A percentile compares a stretch with the other conserved stretches of the same genome.
Evolutionary conservation across 176 grass and related monocot species (phyloP).

Genomic region (Elaeis guineensis): DNA sequence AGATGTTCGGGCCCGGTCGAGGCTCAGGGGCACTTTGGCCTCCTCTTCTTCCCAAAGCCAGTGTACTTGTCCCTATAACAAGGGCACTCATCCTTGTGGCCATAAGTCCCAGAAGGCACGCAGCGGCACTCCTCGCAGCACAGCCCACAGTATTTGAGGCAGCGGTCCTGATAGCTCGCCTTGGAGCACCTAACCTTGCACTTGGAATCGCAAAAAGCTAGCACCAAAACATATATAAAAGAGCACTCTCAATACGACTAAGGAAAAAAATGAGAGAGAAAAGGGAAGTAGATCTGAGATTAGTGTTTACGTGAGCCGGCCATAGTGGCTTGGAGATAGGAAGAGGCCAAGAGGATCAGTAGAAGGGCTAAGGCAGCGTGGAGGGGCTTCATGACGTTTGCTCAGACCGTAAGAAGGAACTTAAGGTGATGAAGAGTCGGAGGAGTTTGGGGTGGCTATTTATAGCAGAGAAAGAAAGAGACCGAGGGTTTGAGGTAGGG

Average conservation of each 20-base stretch:
- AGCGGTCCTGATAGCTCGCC: slow-evolving; percentile 70
- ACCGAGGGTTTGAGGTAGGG: no score
- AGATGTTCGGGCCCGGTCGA: no score
- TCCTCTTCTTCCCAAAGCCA: slow-evolving; percentile 34
- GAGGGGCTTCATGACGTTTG: slow-evolving; percentile 35
- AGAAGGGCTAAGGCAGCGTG: slow-evolving; percentile 21
- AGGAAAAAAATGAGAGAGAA: no score
- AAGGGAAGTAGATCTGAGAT: no score
- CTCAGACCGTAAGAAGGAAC: no score
- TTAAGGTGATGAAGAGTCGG: no score
- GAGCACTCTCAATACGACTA: no score
- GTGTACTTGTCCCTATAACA: slow-evolving; percentile 95
- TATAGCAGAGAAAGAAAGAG: no score
- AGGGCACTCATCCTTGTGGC: slow-evolving; percentile 93
- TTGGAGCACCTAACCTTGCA: slow-evolving; percentile 86
- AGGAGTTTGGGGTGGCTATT: no score
- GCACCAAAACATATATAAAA: background rate
- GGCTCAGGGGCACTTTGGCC: slow-evolving; percentile 81
- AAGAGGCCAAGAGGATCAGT: slow-evolving; percentile 30
- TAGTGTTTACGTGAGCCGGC: slow-evolving; percentile 45
- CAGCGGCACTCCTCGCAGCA: slow-evolving; percentile 77
- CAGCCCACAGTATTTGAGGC: slow-evolving; percentile 80
- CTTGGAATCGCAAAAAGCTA: slow-evolving; percentile 71
- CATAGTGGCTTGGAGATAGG: slow-evolving; percentile 29
- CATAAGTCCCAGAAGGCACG: slow-evolving; percentile 71